phyloP scores from a whole-genome alignment of 169 alveolate genomes.

The Cryptosporidium ubiquitum region DNA sequence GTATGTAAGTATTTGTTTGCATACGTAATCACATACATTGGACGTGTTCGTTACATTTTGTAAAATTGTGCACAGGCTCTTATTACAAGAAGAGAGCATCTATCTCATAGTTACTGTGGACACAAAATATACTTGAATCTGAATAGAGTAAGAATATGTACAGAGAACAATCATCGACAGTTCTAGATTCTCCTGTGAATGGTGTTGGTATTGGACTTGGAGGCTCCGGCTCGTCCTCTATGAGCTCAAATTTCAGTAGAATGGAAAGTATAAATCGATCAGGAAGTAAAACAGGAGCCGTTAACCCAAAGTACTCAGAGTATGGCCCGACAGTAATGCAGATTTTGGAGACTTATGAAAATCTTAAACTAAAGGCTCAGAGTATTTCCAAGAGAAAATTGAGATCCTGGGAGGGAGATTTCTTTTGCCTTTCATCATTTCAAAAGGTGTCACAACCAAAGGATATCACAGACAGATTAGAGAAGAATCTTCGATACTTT shows the following conservation, averaged over 20 bases:
- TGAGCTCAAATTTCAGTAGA: conserved; percentile 2
- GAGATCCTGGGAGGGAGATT: conserved; percentile 71
- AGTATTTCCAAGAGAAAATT: conserved; percentile 43
- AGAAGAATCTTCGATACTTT: conserved; percentile 56
- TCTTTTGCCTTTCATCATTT: conserved; percentile 53
- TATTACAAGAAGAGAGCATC: background rate
- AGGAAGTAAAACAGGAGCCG: conserved; percentile 1
- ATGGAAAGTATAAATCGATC: conserved; percentile 44
- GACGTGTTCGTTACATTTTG: background rate
- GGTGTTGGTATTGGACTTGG: background rate
- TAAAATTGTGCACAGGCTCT: background rate
- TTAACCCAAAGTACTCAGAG: background rate
- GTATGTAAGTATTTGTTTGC: background rate
- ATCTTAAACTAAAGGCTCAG: conserved; percentile 23
- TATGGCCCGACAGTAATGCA: conserved; percentile 60
- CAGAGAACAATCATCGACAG: conserved; percentile 19
- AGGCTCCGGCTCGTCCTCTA: background rate
- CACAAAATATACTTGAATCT: background rate
- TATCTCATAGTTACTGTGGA: background rate
- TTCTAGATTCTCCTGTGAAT: conserved; percentile 40
- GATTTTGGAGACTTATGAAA: conserved; percentile 37
- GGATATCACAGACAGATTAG: conserved; percentile 57
- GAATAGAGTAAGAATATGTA: background rate
- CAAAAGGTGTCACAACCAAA: conserved; percentile 71
- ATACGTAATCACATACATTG: background rate